phyloP scores from a whole-genome alignment of 2,329 filamentous ascomycete species.

The Verticillium dahliae region DNA sequence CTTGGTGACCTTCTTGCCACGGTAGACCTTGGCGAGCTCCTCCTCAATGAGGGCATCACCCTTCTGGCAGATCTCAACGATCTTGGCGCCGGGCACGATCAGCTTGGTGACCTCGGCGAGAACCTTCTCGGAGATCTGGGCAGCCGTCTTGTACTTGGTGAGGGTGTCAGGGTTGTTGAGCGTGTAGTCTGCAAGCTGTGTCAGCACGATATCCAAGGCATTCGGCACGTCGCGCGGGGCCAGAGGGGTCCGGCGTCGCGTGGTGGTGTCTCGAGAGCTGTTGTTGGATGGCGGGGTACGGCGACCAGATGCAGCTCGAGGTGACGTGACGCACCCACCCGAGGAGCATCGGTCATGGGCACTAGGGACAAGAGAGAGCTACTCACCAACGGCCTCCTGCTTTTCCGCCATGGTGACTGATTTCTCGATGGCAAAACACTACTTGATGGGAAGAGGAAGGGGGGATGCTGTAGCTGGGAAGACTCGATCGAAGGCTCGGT shows the following conservation, averaged over 20 bases:
- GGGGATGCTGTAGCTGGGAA: background rate
- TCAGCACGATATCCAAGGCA: background rate
- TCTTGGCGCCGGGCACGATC: slow-evolving; percentile 80
- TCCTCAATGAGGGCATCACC: slow-evolving; percentile 93
- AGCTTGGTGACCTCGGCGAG: slow-evolving; percentile 73
- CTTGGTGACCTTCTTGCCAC: slow-evolving; percentile 95
- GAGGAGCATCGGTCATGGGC: background rate
- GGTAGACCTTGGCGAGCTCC: slow-evolving; percentile 92
- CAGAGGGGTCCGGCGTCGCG: background rate
- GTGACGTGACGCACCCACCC: background rate
- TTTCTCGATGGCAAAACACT: background rate
- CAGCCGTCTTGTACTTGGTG: slow-evolving; percentile 98
- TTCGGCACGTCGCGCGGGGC: background rate
- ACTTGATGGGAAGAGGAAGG: background rate
- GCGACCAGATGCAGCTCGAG: background rate
- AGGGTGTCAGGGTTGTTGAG: slow-evolving; percentile 90
- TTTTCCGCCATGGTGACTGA: background rate
- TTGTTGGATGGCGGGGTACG: background rate
- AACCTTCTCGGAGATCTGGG: slow-evolving; percentile 91
- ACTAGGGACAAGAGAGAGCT: background rate
- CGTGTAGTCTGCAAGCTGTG: slow-evolving; percentile 60
- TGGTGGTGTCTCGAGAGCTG: background rate
- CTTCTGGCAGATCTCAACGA: slow-evolving; percentile 89
- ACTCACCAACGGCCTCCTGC: background rate
- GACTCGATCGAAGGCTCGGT: background rate